These are phyloP conservation scores for Penicillium hordei DNA, from an alignment of 2,329 filamentous ascomycete genomes.

Conservation along the genomic window DNA sequence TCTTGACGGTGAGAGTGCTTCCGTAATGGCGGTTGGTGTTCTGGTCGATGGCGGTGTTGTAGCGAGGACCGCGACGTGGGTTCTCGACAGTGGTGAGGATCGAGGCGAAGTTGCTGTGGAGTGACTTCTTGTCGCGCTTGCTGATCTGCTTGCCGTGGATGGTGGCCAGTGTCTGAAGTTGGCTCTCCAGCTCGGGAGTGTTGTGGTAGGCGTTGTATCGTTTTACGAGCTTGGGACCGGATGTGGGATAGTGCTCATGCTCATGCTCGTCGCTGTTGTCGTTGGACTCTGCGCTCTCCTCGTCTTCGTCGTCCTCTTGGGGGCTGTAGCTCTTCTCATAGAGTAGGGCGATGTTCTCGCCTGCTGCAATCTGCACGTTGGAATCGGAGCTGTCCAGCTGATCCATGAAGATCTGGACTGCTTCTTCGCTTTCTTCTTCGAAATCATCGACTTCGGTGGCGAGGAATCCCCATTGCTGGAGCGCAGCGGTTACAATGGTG, in stretches of 20 bases:
- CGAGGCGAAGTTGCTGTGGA: slow-evolving; percentile 67
- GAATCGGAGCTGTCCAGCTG: slow-evolving; percentile 75
- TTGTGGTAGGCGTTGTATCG: slow-evolving; percentile 68
- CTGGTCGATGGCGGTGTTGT: slow-evolving; percentile 63
- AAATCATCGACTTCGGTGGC: slow-evolving; percentile 75
- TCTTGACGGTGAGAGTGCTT: slow-evolving; percentile 60
- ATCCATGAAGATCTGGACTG: slow-evolving; percentile 78
- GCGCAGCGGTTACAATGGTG: slow-evolving; percentile 68
- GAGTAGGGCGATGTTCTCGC: slow-evolving; percentile 76
- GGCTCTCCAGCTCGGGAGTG: slow-evolving; percentile 59
- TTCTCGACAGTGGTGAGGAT: slow-evolving; percentile 66
- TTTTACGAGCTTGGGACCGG: slow-evolving; percentile 53
- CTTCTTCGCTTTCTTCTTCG: slow-evolving; percentile 66
- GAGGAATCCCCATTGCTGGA: slow-evolving; percentile 77
- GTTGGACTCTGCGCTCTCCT: slow-evolving; percentile 40
- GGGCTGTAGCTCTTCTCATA: slow-evolving; percentile 71
- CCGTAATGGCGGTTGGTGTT: slow-evolving; percentile 62
- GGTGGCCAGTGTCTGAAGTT: slow-evolving; percentile 59
- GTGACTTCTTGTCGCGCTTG: slow-evolving; percentile 64
- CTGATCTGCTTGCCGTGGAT: slow-evolving; percentile 62
- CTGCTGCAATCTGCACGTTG: slow-evolving; percentile 73
- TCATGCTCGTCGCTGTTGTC: slow-evolving; percentile 48
- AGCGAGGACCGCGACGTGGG: slow-evolving; percentile 65
- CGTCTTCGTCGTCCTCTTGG: slow-evolving; percentile 60
- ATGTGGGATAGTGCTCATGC: slow-evolving; percentile 40